Evolutionary conservation across 2,329 filamentous ascomycete genomes (phyloP), one percentile per base, ranked within the genome.

Genomic region (Fusarium algeriense): DNA sequence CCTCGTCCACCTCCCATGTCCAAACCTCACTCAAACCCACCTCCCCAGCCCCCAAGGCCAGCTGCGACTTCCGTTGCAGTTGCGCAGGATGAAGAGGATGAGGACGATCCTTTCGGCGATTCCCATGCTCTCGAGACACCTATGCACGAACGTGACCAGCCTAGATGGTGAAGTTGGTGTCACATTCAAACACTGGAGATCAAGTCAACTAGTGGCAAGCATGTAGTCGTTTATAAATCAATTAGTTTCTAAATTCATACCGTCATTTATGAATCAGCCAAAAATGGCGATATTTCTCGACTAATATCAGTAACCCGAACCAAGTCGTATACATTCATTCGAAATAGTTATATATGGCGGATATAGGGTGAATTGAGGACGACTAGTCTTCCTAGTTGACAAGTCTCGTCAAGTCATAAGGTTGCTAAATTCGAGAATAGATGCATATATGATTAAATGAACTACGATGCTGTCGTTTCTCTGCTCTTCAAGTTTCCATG

Each of bases 31-130:
- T 54, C 72, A 14, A 55, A 45, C 23, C 69, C 65, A 17, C 75
- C 65, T 13, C 64, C 55, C 26, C 69, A 74, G 45, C 74, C 70
- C 34, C 74, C 74, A 13, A 65, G 69, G 12, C 70, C 68, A 19
- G 54, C 49, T 26, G 57, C 54, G 10, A 49, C 50, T 43, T 59
- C 59, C 49, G 14, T 40, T 55, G 41, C 32, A 28, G 75, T 85
- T 35, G 84, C 86, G 5, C 90, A 92, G 11, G 90, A 86, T 6
- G 91, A 92, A 14, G 91, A 92, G n/a, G 91, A 94, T 45, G 92
- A 94, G n/a, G 88, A 96, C 70, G 89, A 97, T 77, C 94, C 94
- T 0, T 97, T 97, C 79, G 93, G 92, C 7, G 94, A 97, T 79
- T 88, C 88, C 44, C 95, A 97, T 78, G 92, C 90, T 7, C 86